Conservation (phyloP, 306 rosid genomes). For the Vicia sativa region DNA sequence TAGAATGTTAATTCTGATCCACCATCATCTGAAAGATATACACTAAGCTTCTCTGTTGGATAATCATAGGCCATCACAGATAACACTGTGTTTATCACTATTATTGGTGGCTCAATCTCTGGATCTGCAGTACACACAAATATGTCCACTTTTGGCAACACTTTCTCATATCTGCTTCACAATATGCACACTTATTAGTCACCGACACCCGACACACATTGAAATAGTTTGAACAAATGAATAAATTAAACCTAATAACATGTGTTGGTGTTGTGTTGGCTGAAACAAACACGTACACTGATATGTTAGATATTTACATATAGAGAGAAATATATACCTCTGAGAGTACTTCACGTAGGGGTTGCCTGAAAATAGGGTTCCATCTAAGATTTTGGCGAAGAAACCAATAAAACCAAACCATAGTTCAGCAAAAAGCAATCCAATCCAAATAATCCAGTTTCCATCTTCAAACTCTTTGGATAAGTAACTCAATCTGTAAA, state of each 20-base stretch:
- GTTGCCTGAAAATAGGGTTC: slow-evolving; percentile 52
- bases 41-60: slow-evolving; percentile 64
- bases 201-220: too few relatives aligned
- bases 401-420: slow-evolving; percentile 77
- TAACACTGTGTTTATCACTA: slow-evolving; percentile 71
- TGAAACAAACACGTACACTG: too few relatives aligned
- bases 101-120: slow-evolving; percentile 62
- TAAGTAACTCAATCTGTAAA: slow-evolving; percentile 51
- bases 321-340: slow-evolving; percentile 42
- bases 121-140: slow-evolving; percentile 86
- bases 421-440: slow-evolving; percentile 55
- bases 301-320: too few relatives aligned
- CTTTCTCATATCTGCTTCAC: slow-evolving; percentile 49
- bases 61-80: slow-evolving; percentile 78
- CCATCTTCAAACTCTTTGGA: slow-evolving; percentile 41
- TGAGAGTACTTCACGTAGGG: slow-evolving; percentile 57
- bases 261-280: too few relatives aligned
- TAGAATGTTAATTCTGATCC: slow-evolving; percentile 63
- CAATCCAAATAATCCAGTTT: slow-evolving; percentile 57
- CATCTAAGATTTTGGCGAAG: slow-evolving; percentile 59
- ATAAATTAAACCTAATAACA: too few relatives aligned
- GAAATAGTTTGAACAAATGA: too few relatives aligned
- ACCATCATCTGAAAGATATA: slow-evolving; percentile 79
- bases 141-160: slow-evolving; percentile 62
- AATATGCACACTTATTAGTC: too few relatives aligned